Conservation (phyloP, 345 rosid species). For the Eutrema yunnanense region DNA sequence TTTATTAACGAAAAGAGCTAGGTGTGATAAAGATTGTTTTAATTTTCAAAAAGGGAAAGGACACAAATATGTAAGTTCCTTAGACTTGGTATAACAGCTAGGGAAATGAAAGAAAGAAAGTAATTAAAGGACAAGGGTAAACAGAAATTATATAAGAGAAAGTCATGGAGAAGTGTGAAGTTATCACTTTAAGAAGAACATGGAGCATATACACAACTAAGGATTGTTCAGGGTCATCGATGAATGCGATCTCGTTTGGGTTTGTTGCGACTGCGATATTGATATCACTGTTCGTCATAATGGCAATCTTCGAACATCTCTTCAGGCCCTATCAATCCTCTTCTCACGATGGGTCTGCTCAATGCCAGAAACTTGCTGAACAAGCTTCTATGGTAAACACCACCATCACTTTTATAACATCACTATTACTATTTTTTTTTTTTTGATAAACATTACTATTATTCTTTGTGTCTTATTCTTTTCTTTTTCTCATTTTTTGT, state of each 20-base stretch:
- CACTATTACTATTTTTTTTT: not conserved
- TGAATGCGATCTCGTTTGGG: conserved; percentile 71
- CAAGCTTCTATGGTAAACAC: conserved; percentile 1
- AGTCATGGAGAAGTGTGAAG: conserved; percentile 36
- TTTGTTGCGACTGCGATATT: conserved; percentile 76
- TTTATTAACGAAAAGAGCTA: not conserved
- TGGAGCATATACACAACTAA: conserved; percentile 56
- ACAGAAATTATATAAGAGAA: conserved; percentile 15
- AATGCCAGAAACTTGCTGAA: not conserved
- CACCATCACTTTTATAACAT: not conserved
- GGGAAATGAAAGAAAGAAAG: not conserved
- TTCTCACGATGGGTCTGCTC: conserved; percentile 21
- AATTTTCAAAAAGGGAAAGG: not conserved
- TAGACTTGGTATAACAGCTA: not conserved
- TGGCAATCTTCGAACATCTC: conserved; percentile 79
- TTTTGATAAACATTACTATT: not conserved
- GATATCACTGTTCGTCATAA: conserved; percentile 70
- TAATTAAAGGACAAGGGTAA: not conserved
- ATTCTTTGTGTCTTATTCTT: not conserved
- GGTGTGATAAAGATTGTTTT: not conserved
- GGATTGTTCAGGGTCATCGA: conserved; percentile 43
- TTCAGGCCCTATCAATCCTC: conserved; percentile 49
- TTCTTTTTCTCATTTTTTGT: not conserved
- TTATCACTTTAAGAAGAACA: conserved; percentile 41
- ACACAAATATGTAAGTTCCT: not conserved